These are phyloP conservation scores for Nicotiana knightiana DNA, from an alignment of 257 asterid genomes.

Conservation along the genomic window DNA sequence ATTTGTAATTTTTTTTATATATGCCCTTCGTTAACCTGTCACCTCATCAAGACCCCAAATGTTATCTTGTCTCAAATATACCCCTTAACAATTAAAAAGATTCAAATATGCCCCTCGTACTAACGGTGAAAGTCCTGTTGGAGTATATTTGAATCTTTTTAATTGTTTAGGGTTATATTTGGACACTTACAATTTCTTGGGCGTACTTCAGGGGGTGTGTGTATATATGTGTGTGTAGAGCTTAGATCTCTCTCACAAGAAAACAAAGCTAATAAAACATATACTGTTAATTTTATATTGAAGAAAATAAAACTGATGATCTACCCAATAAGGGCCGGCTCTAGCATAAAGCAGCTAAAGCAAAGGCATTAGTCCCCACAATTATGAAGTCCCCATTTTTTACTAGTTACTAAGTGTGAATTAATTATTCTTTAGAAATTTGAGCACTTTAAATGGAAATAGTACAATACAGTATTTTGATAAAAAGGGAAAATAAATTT, in stretches of 20 bases:
- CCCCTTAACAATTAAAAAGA: too few species aligned
- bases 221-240: too few species aligned
- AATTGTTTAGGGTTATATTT: too few species aligned
- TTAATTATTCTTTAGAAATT: not conserved
- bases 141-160: not conserved
- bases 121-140: not conserved
- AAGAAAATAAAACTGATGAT: too few species aligned
- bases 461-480: not conserved
- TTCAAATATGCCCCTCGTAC: too few species aligned
- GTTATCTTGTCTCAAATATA: not conserved
- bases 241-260: too few species aligned
- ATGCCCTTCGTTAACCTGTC: not conserved
- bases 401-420: not conserved
- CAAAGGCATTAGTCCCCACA: not conserved
- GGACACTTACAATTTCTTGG: not conserved
- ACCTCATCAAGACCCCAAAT: not conserved
- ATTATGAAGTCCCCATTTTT: not conserved
- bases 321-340: not conserved
- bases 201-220: too few species aligned
- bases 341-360: not conserved
- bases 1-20: not conserved
- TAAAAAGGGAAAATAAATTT: not conserved
- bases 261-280: too few species aligned
- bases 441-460: not conserved
- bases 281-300: too few species aligned